Evolutionary conservation across 169 alveolate species (phyloP), one percentile per base, ranked within the genome.

Genomic region (Perkinsus chesapeaki): DNA sequence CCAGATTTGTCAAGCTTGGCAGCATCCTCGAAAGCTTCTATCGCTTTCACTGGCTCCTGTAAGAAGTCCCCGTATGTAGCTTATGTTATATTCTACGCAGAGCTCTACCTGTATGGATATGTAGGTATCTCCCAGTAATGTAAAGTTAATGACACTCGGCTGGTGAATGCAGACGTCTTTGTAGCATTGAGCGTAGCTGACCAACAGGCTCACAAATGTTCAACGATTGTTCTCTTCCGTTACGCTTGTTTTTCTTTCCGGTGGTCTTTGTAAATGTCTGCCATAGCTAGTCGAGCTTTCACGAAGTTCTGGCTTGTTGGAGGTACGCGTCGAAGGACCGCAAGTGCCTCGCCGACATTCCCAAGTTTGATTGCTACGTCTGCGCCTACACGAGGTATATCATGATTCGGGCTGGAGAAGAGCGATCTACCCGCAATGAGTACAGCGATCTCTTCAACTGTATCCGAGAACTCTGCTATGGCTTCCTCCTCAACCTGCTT

Each of bases 331-430:
- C 96, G 96, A 39, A 98, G 96, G 95, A 97, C 96, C 94, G 97
- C 96, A 16, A 98, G 96, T 0, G 99, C 99, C 93, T 97, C 97
- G 94, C 97, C 97, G 16, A 97, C 93, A 94, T 98, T 98, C 3
- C 98, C 98, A 93, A 96, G 94, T 93, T 96, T 96, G 72, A 97
- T 92, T 0, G 97, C 97, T 23, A 97, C 92, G 94, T 97, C 98
- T 47, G 97, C 95, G 92, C 97, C 96, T 47, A 97, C 96, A 82
- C 31, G 39, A 7, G 39, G 38, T 5, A 92, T 47, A 82, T 39
- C 39, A 82, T 39, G n/a, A 82, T 19, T 9, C 91, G 9, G 60
- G 23, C 60, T 20, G 36, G 1, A 60, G 31, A 16, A 34, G 31
- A 9, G 7, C 23, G 36, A 97, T 94, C 92, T 60, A 60, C 82